Conservation (phyloP, 176 grass and related monocot species). For the Eleusine indica region DNA sequence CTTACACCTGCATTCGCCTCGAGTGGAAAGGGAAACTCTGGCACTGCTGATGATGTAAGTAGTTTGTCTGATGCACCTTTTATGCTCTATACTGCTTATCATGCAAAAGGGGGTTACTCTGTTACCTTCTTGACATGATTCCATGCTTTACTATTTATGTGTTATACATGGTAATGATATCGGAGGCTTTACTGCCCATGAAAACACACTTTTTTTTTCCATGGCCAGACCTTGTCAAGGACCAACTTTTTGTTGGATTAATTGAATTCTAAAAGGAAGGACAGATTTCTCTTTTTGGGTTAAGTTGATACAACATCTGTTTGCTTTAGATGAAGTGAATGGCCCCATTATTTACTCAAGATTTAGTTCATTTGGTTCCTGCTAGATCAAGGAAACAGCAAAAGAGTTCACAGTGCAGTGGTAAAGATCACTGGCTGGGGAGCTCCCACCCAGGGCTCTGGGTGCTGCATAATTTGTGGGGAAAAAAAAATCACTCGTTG, state of each 20-base stretch:
- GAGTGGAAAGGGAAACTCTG: constrained; percentile 48
- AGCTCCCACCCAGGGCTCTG: too few species aligned
- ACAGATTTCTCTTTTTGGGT: not conserved
- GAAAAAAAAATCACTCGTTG: too few species aligned
- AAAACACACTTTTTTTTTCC: not conserved
- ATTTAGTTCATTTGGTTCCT: not conserved
- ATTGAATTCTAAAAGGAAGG: not conserved
- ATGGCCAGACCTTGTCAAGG: not conserved
- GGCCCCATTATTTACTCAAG: not conserved
- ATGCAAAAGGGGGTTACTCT: constrained; percentile 17
- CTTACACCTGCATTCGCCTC: constrained; percentile 45
- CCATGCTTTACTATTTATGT: not conserved
- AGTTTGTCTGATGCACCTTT: constrained; percentile 11
- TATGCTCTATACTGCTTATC: constrained; percentile 15
- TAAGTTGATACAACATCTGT: not conserved
- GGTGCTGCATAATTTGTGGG: too few species aligned
- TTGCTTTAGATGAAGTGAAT: not conserved
- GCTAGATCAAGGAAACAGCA: constrained; percentile 9
- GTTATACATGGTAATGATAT: not conserved
- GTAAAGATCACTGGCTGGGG: too few species aligned
- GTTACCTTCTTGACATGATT: constrained; percentile 1
- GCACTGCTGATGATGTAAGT: constrained; percentile 61
- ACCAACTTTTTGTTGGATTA: not conserved
- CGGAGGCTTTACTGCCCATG: not conserved
- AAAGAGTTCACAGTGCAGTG: too few species aligned